Conservation (phyloP, 2,329 filamentous ascomycete species). For the Microcyclospora tardicrescens region DNA sequence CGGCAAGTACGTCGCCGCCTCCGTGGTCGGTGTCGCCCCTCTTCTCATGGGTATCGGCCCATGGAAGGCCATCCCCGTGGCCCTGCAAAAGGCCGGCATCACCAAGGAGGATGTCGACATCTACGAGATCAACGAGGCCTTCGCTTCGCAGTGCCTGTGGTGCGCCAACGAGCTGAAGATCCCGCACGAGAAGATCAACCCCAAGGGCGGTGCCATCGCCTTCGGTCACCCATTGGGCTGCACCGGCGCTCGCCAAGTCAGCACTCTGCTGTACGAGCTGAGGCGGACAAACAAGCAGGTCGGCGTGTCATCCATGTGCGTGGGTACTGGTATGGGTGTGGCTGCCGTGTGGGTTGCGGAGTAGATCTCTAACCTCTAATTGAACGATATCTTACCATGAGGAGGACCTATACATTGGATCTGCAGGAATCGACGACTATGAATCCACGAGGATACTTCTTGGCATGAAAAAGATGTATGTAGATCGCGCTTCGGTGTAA, state of each 20-base stretch:
- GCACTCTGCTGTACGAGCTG: constrained; percentile 81
- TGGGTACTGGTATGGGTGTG: constrained; percentile 97
- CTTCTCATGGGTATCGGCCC: constrained; percentile 93
- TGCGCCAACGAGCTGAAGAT: constrained; percentile 80
- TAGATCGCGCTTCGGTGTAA: background rate
- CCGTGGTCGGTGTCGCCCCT: constrained; percentile 77
- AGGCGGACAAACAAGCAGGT: constrained; percentile 72
- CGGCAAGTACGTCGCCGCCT: constrained; percentile 81
- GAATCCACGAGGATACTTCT: too few species aligned
- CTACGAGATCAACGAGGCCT: constrained; percentile 85
- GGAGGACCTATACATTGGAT: too few species aligned
- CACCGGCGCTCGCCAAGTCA: constrained; percentile 87
- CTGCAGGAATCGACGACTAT: too few species aligned
- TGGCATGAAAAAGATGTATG: too few species aligned
- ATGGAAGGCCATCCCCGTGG: constrained; percentile 90
- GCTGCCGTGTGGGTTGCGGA: constrained; percentile 92
- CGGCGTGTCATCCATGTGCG: constrained; percentile 89
- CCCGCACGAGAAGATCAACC: constrained; percentile 80
- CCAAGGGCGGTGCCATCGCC: constrained; percentile 91
- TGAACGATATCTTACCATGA: too few species aligned
- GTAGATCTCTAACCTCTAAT: constrained; percentile 34
- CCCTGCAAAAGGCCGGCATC: constrained; percentile 76
- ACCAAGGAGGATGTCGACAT: constrained; percentile 66
- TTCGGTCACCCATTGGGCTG: constrained; percentile 88
- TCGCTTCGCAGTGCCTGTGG: constrained; percentile 89